Evolutionary conservation across 208 protist genomes (phyloP).

Genomic region (Wallacemonas sp.): DNA sequence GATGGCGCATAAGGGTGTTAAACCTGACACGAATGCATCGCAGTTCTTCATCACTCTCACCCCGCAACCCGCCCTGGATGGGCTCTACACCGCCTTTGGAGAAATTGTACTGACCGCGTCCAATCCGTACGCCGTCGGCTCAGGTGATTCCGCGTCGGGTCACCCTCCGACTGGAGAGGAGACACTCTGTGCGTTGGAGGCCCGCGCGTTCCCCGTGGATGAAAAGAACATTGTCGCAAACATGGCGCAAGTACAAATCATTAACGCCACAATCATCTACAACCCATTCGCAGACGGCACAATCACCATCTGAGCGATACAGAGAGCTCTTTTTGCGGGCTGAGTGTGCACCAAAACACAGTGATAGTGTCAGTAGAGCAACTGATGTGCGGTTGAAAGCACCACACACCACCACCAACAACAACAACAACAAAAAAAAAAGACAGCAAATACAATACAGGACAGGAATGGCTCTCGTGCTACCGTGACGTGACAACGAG

Average conservation of each 20-base stretch:
- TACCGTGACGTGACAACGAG: too few relatives aligned
- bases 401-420: too few relatives aligned
- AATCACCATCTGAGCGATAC: slow-evolving; percentile 5
- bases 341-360: too few relatives aligned
- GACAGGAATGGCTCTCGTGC: too few relatives aligned
- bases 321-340: too few relatives aligned
- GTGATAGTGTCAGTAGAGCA: too few relatives aligned
- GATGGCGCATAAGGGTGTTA: slow-evolving; percentile 94
- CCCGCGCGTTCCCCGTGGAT: slow-evolving; percentile 34
- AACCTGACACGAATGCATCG: slow-evolving; percentile 87
- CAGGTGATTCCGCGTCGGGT: slow-evolving; percentile 12
- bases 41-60: slow-evolving; percentile 88
- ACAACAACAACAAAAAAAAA: slow-evolving; percentile 7
- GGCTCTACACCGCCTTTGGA: slow-evolving; percentile 96
- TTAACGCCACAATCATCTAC: slow-evolving; percentile 59
- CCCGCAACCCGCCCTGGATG: slow-evolving; percentile 66
- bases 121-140: background rate
- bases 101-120: slow-evolving; percentile 60
- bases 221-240: slow-evolving; percentile 58
- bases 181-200: slow-evolving; percentile 58
- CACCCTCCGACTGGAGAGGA: slow-evolving; percentile 45
- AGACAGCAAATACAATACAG: background rate
- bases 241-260: slow-evolving; percentile 41
- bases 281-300: slow-evolving; percentile 83
- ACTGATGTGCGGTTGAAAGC: too few relatives aligned